Base-by-base conservation (phyloP, 345 rosid species). In the Leavenworthia alabamica region DNA sequence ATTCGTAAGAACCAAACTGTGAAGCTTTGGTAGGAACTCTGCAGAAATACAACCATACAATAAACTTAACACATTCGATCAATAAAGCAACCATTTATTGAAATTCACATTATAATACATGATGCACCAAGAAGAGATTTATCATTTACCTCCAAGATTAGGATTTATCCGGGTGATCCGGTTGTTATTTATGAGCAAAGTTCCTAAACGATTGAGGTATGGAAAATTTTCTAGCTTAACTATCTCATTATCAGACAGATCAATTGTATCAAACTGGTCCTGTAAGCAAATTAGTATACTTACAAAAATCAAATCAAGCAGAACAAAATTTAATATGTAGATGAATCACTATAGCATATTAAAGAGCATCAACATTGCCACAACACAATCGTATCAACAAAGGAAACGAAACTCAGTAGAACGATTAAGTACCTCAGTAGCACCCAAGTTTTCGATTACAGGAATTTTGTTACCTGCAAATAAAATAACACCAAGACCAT, bases 231-330 rank as follows among this genome's bases (percentile, higher is more conserved):
- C 99, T 17, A 94, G 92, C 85, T 94, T 94, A 43, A 94, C 99
- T 55, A 94, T 94, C 88, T 94, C 99, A 72, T 94, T 94, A 64
- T 94, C 99, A 5, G 99, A 83, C 73, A 94, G 78, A 81, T 94
- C 99, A 8, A 94, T 51, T 10, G 99, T 94, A 81, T 94, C 99
- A 13, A 94, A 94, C 80, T 94, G 99, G 69, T 94, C 99, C 99
- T 94, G 83, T 10, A 33, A 63, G 66, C 50, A 60, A 72, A 29
- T 15, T 8, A 53, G 15, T 3, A 61, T 4, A 32, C 17, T 3
- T 17, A 27, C 29, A 12, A 61, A 39, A 56, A 40, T 2, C 31
- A 56, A 41, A 12, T 33, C n/a, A 39, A 12, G n/a, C 1, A 46
- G 4, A 14, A 31, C 3, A 8, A 45, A 8, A 37, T 4, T n/a